Conservation (phyloP, 116 monocot genomes). For the Iris pallida region DNA sequence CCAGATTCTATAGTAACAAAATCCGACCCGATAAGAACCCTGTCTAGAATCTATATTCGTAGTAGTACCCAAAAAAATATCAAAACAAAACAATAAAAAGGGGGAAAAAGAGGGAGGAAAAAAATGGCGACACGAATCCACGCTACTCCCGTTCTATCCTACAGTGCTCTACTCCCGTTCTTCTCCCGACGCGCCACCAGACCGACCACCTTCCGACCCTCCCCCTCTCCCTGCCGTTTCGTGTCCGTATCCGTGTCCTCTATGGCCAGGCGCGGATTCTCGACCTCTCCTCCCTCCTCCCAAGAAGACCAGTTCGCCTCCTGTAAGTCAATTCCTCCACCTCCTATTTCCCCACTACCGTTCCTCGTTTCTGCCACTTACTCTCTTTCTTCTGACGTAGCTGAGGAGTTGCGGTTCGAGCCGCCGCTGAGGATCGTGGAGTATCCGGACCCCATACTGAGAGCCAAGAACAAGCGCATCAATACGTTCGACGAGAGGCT, state of each 20-base stretch:
- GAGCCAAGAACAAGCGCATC: constrained; percentile 69
- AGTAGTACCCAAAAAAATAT: too few relatives aligned
- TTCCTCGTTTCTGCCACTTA: background rate
- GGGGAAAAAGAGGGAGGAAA: background rate
- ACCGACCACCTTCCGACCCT: background rate
- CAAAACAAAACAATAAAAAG: background rate
- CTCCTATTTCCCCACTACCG: background rate
- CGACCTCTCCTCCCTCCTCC: background rate
- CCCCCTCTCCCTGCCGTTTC: background rate
- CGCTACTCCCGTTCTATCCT: constrained; percentile 7
- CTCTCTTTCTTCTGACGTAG: constrained; percentile 20
- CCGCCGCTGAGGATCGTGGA: constrained; percentile 57
- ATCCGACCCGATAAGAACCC: too few relatives aligned
- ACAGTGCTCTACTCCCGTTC: constrained; percentile 5
- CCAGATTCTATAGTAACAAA: too few relatives aligned
- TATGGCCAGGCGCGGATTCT: constrained; percentile 34
- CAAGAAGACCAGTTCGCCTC: constrained; percentile 41
- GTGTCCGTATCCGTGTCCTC: constrained; percentile 1
- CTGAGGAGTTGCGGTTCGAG: constrained; percentile 47
- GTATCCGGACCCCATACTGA: constrained; percentile 58
- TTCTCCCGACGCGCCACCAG: constrained; percentile 1
- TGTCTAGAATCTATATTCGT: too few relatives aligned
- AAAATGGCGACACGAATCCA: constrained; percentile 37
- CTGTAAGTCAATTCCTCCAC: constrained; percentile 11
- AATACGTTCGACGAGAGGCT: constrained; percentile 72